A percentile compares a stretch with the other conserved stretches of the same genome.
These are phyloP conservation scores for Posidonia australis DNA, from an alignment of 106 monocot genomes.

Conservation along the genomic window DNA sequence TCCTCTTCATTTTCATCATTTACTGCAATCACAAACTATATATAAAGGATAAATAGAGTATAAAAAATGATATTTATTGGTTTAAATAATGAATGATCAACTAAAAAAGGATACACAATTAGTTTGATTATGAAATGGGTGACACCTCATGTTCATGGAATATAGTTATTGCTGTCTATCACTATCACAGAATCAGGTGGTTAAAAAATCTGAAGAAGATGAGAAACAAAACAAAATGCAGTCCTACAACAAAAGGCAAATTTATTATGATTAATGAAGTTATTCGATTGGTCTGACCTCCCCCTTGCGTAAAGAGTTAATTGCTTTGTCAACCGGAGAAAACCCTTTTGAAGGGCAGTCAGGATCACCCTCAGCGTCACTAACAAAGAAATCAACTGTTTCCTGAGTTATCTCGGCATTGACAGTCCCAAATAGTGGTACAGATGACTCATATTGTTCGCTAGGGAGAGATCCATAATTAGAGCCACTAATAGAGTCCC, in stretches of 20 bases:
- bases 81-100: too few species aligned
- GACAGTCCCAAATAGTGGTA: constrained; percentile 34
- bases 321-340: constrained; percentile 49
- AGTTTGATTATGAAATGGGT: too few species aligned
- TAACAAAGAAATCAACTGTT: constrained; percentile 70
- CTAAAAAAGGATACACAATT: too few species aligned
- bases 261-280: not conserved
- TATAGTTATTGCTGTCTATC: too few species aligned
- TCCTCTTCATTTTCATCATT: constrained; percentile 69
- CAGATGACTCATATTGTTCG: constrained; percentile 8
- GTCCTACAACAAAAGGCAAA: not conserved
- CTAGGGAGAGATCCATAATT: constrained; percentile 34
- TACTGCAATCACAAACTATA: constrained; percentile 83
- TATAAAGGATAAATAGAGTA: not conserved
- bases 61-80: too few species aligned
- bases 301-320: constrained; percentile 42
- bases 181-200: too few species aligned
- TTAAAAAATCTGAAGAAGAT: too few species aligned
- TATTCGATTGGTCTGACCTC: constrained; percentile 19
- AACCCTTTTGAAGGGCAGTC: constrained; percentile 67
- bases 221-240: too few species aligned
- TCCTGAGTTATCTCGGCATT: constrained; percentile 67
- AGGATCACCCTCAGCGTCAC: constrained; percentile 75
- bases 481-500: not conserved
- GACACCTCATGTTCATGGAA: too few species aligned